Base-by-base conservation (phyloP, 1,139 yeast genomes). In the Pichia kudriavzevii region DNA sequence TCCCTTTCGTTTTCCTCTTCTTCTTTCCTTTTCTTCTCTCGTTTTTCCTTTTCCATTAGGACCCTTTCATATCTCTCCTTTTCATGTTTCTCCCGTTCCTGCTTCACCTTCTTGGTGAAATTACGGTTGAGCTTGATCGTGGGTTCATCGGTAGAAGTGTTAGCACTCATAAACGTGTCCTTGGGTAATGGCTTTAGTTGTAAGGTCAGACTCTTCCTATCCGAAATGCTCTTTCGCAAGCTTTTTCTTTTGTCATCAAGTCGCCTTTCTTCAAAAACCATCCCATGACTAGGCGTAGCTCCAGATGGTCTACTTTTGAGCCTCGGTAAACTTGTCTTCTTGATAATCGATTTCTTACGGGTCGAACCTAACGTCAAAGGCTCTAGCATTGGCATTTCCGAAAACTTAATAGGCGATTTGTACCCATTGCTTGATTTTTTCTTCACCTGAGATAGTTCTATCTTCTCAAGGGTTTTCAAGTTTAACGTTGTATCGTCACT, bases 361-460 rank as follows among this genome's bases (percentile, higher is more conserved):
- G 42, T 38, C 4, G 49, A 40, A 28, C 47, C 63, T 22, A 64
- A 60, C 1, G 65, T 60, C 24, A 67, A 44, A 1, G 72, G 72
- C 22, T 61, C 69, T 40, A 67, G 55, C 7, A 62, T 60, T 0
- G 73, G 73, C 30, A 67, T 48, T 15, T 65, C 55, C 2, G 69
- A 67, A 53, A 67, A 67, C 8, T 51, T 66, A 54, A 54, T 61
- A 10, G 59, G 52, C 4, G 56, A 55, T 22, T 47, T 44, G 7
- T 46, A 25, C 0, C 48, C 43, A 10, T 39, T 44, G 2, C 51
- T 47, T 3, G 32, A 27, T 34, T 39, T 23, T 12, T 19, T 28
- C 12, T 50, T 30, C 4, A 49, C 42, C 23, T 49, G 49, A 2
- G 50, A 43, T 13, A 48, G 42, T 30, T 53, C 58, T 20, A 53